phyloP scores from a whole-genome alignment of 2,329 filamentous ascomycete species.

The Trichoderma guizhouense region DNA sequence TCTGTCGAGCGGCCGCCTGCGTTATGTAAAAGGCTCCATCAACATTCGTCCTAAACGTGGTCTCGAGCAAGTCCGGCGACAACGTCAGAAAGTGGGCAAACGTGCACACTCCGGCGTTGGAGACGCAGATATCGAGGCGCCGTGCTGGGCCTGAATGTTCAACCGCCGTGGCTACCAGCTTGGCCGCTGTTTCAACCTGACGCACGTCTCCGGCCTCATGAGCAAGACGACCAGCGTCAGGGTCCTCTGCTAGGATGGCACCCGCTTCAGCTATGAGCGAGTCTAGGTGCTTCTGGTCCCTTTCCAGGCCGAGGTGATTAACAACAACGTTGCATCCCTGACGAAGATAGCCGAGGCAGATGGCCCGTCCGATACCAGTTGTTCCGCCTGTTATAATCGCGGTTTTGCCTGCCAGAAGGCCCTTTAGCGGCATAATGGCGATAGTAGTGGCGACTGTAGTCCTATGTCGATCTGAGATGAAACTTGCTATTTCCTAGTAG shows the following conservation, averaged over 20 bases:
- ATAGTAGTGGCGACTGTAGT: not conserved
- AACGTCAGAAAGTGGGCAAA: conserved; percentile 84
- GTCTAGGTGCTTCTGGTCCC: conserved; percentile 49
- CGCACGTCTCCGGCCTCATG: conserved; percentile 75
- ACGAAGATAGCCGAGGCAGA: conserved; percentile 71
- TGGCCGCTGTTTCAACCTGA: conserved; percentile 65
- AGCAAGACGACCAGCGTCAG: conserved; percentile 54
- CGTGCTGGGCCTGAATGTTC: conserved; percentile 50
- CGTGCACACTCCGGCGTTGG: conserved; percentile 83
- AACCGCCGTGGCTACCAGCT: conserved; percentile 65
- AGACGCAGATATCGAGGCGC: conserved; percentile 74
- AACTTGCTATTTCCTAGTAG: not conserved
- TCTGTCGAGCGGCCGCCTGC: conserved; percentile 80
- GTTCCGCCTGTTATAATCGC: conserved; percentile 84
- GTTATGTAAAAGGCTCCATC: conserved; percentile 84
- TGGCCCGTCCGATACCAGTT: conserved; percentile 83
- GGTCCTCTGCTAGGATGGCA: conserved; percentile 42
- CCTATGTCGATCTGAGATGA: not conserved
- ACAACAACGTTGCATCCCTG: conserved; percentile 78
- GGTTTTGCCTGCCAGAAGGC: conserved; percentile 68
- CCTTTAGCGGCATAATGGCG: conserved; percentile 41
- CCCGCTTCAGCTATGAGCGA: conserved; percentile 52
- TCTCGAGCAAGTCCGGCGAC: conserved; percentile 63
- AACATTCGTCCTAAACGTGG: conserved; percentile 76
- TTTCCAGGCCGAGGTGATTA: conserved; percentile 67